phyloP scores from a whole-genome alignment of 2,329 filamentous ascomycete genomes.

The Nigrospora oryzae region DNA sequence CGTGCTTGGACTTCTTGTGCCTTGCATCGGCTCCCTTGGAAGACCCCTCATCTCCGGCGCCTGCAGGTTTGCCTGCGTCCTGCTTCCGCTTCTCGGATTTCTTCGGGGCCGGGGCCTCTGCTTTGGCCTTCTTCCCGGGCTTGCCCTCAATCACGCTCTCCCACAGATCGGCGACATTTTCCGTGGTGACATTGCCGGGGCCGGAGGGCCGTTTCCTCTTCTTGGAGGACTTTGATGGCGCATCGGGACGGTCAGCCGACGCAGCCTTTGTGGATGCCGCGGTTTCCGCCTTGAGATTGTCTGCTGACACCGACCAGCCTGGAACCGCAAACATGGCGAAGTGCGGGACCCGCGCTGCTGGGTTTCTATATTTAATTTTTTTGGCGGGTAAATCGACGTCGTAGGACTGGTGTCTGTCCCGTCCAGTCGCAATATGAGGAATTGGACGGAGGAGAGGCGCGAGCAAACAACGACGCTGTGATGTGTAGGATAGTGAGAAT shows the following conservation, averaged over 20 bases:
- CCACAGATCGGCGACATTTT: slow-evolving; percentile 72
- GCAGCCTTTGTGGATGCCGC: slow-evolving; percentile 19
- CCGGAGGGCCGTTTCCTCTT: slow-evolving; percentile 45
- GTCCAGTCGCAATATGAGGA: no score
- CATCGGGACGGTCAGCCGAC: slow-evolving; percentile 27
- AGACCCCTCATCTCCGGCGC: slow-evolving; percentile 6
- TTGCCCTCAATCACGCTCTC: slow-evolving; percentile 70
- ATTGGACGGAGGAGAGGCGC: no score
- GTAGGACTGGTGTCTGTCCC: no score
- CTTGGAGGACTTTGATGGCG: slow-evolving; percentile 24
- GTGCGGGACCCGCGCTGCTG: no score
- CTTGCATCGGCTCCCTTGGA: slow-evolving; percentile 8
- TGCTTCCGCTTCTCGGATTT: slow-evolving; percentile 11
- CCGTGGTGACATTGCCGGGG: slow-evolving; percentile 46
- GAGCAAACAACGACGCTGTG: no score
- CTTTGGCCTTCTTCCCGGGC: slow-evolving; percentile 20
- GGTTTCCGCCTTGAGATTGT: slow-evolving; percentile 62
- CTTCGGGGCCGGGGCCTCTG: neutral
- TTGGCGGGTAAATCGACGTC: no score
- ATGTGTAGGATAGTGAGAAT: no score
- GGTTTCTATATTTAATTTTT: no score
- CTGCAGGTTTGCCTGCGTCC: slow-evolving; percentile 1
- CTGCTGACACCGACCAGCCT: slow-evolving; percentile 78
- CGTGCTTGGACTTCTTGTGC: slow-evolving; percentile 18
- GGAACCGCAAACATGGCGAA: slow-evolving; percentile 78